Base-by-base conservation (phyloP, 805 yeast genomes). In the Cyberlindnera misumaiensis region DNA sequence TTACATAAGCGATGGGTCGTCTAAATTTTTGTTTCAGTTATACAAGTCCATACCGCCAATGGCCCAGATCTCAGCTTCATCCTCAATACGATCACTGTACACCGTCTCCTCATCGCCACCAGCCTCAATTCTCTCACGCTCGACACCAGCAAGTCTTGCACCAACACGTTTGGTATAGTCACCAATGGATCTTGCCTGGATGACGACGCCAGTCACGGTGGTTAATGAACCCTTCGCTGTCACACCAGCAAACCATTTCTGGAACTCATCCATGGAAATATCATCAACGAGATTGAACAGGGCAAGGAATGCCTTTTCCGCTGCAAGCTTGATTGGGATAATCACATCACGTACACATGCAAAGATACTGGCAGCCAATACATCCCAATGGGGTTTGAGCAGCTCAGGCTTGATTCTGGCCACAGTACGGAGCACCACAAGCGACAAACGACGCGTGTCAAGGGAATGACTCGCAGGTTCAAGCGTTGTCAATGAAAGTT, bases 131-230 rank as follows among this genome's bases (percentile, higher is more conserved):
- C 95, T 76, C 52, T 88, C 97, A 53, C 90, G 73, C 56, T 88
- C 96, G 34, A 86, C 88, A 17, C 67, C 68, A 0, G 96, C 97
- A 50, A 90, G 74, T 58, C 97, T 73, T 35, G 70, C 58, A n/a
- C 83, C 97, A 22, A 90, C 96, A 62, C 98, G 77, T 64, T 77
- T 83, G 3, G 94, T 83, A 60, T 86, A 90, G 53, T 90, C 98
- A 17, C 82, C 76, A 46, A 90, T 71, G 0, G 96, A 83, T 60
- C 97, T 75, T 28, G 77, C 55, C 51, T 70, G 82, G 27, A 83
- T 53, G 2, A 67, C 52, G n/a, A 77, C 77, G 8, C 69, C 66
- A 10, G 64, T 67, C 8, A 70, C 63, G 22, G 65, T 58, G 10
- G 65, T 58, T 10, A 70, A 48, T 11, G 64, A 56, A 18, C 58